These are phyloP conservation scores for Sclerotinia subarctica DNA, from an alignment of 2,329 filamentous ascomycete genomes.

Conservation along the genomic window DNA sequence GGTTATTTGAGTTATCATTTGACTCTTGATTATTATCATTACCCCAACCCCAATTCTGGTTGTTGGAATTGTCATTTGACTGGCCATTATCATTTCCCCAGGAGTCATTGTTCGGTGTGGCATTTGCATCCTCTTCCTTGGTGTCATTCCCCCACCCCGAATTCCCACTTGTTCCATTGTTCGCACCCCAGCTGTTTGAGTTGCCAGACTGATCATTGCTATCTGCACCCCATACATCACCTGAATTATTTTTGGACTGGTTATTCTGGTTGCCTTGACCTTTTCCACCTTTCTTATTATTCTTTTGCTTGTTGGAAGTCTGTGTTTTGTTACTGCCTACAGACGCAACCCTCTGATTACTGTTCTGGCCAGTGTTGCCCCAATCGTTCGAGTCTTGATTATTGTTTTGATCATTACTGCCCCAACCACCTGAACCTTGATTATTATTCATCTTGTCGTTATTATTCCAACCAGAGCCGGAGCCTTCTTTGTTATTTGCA, in stretches of 20 bases:
- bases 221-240: constrained; percentile 22
- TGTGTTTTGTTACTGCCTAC: constrained; percentile 18
- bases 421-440: constrained; percentile 5
- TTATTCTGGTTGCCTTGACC: constrained; percentile 8
- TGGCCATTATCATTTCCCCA: constrained; percentile 1
- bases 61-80: constrained; percentile 5
- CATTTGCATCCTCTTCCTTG: background rate
- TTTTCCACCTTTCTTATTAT: constrained; percentile 7
- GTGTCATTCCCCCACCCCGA: constrained; percentile 1
- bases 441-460: background rate
- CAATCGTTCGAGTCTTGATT: constrained; percentile 5
- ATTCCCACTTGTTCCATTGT: constrained; percentile 21
- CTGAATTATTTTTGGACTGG: constrained; percentile 16
- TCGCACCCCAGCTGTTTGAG: constrained; percentile 16
- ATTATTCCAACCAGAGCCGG: background rate
- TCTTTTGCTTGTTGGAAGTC: constrained; percentile 2
- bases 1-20: constrained; percentile 13
- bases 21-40: constrained; percentile 23
- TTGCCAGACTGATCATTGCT: constrained; percentile 4
- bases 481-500: constrained; percentile 12
- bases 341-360: constrained; percentile 19
- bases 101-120: background rate
- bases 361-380: constrained; percentile 20
- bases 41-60: constrained; percentile 9
- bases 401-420: constrained; percentile 22